A percentile compares a stretch with the other conserved stretches of the same genome.
phyloP scores from a whole-genome alignment of 2,329 filamentous ascomycete species.

The Ceratocystis ficicola region DNA sequence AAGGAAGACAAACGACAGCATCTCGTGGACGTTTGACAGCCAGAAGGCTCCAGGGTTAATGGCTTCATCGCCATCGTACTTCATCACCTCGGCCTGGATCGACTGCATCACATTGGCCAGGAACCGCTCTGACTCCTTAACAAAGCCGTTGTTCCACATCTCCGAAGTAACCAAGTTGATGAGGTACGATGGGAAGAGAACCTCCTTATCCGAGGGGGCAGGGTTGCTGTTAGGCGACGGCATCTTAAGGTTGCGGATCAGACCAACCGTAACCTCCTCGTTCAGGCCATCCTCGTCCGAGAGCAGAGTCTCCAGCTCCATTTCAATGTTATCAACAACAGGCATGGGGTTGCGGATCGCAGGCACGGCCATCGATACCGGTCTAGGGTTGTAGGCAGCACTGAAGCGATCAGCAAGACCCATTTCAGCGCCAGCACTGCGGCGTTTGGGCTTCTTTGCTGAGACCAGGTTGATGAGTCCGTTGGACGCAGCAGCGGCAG shows the following conservation, averaged over 20 bases:
- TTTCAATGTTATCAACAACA: constrained; percentile 78
- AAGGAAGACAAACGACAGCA: constrained; percentile 98
- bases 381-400: constrained; percentile 81
- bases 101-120: constrained; percentile 99
- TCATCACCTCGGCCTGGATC: constrained; percentile 98
- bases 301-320: constrained; percentile 84
- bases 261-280: constrained; percentile 89
- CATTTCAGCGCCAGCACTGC: constrained; percentile 78
- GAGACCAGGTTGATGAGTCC: constrained; percentile 94
- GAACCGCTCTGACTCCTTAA: constrained; percentile 98
- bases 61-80: constrained; percentile 92
- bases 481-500: constrained; percentile 39
- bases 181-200: constrained; percentile 94
- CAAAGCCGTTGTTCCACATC: constrained; percentile 99
- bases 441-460: constrained; percentile 90
- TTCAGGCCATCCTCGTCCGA: constrained; percentile 93
- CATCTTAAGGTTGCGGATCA: constrained; percentile 95
- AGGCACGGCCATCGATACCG: constrained; percentile 86
- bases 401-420: constrained; percentile 84
- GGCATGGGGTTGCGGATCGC: constrained; percentile 41
- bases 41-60: constrained; percentile 97
- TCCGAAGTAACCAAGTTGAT: constrained; percentile 98
- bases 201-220: constrained; percentile 92
- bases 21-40: constrained; percentile 98
- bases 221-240: constrained; percentile 76